Percentiles rank a stretch among this genome's conserved stretches.
phyloP scores from a whole-genome alignment of 495 filamentous ascomycete species.

The Neohortaea acidophila region DNA sequence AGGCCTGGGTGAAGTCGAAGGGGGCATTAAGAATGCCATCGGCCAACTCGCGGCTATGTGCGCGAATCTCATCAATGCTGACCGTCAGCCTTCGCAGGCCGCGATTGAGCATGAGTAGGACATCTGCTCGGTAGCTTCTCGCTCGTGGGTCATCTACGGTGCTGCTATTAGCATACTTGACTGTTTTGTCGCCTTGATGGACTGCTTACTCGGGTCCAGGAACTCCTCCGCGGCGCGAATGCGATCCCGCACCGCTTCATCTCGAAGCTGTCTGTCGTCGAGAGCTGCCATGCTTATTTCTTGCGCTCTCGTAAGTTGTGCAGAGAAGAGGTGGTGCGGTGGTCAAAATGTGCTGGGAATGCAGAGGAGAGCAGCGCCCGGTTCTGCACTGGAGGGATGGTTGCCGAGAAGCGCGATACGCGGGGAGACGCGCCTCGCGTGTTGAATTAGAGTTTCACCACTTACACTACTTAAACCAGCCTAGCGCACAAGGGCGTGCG shows the following conservation, averaged over 20 bases:
- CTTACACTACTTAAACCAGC: too few relatives aligned
- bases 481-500: too few relatives aligned
- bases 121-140: conserved; percentile 70
- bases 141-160: conserved; percentile 37
- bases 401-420: too few relatives aligned
- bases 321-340: too few relatives aligned
- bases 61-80: conserved; percentile 85
- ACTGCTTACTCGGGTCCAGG: conserved; percentile 59
- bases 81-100: conserved; percentile 59
- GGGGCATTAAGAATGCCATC: conserved; percentile 70
- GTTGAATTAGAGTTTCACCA: too few relatives aligned
- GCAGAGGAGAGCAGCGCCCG: too few relatives aligned
- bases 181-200: conserved; percentile 3
- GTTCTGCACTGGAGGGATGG: too few relatives aligned
- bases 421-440: too few relatives aligned
- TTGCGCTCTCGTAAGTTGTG: too few relatives aligned
- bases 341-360: too few relatives aligned
- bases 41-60: conserved; percentile 76
- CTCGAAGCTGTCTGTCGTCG: conserved; percentile 58
- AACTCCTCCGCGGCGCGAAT: conserved; percentile 70
- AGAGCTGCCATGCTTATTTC: conserved; percentile 26
- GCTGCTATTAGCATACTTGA: conserved; percentile 16
- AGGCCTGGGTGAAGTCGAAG: conserved; percentile 75
- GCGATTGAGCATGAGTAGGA: conserved; percentile 85
- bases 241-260: conserved; percentile 68